Conservation (phyloP, 768 basidiomycete species). For the Royoungia palumana region DNA sequence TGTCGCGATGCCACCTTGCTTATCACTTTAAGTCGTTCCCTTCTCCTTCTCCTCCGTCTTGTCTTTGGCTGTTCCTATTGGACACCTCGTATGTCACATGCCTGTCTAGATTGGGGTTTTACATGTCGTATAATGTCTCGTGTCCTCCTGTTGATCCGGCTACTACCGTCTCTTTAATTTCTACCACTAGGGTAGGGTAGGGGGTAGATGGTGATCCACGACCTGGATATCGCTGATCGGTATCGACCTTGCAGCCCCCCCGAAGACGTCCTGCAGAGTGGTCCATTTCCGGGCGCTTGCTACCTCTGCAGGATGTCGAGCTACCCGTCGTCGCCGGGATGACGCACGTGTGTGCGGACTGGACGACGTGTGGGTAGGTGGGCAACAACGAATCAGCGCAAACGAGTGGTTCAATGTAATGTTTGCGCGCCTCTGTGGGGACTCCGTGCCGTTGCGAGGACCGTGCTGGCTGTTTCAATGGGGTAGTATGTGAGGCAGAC, state of each 20-base stretch:
- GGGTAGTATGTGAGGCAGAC: constrained; percentile 86
- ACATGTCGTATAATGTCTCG: constrained; percentile 14
- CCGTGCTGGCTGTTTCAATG: constrained; percentile 54
- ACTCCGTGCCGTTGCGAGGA: constrained; percentile 72
- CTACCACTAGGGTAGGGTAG: background rate
- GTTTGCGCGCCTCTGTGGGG: constrained; percentile 65
- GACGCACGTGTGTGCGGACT: constrained; percentile 14
- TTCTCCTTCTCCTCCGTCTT: background rate
- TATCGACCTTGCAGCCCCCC: constrained; percentile 1
- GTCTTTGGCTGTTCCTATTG: constrained; percentile 1
- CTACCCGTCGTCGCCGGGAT: constrained; percentile 10
- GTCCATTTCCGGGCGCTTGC: background rate
- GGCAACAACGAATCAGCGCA: constrained; percentile 36
- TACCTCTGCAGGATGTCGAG: constrained; percentile 11
- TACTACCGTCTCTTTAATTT: constrained; percentile 3
- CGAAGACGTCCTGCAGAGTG: constrained; percentile 10
- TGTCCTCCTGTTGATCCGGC: background rate
- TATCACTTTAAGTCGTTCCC: no score
- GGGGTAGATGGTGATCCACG: no score
- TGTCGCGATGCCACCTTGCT: no score
- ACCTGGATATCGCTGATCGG: no score
- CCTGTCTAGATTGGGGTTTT: background rate
- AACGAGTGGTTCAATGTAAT: constrained; percentile 44
- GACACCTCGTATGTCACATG: background rate
- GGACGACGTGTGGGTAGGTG: background rate